Percentiles rank a stretch among this genome's conserved stretches.
Evolutionary conservation across 192 early-diverging fungal species (phyloP).

Genomic region (Backusella tuberculispora): DNA sequence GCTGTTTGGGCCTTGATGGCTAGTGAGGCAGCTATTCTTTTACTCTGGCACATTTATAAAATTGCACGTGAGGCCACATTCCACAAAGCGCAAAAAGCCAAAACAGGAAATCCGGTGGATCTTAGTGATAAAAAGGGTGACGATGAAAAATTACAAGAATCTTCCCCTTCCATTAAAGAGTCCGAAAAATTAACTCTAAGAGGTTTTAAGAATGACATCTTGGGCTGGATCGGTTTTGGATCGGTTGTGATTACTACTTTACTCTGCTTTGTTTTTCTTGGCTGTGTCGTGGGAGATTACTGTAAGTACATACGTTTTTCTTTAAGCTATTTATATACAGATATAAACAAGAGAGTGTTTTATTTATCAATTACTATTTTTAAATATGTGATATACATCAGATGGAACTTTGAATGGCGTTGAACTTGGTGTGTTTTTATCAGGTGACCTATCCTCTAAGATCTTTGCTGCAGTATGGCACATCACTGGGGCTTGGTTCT

Average conservation of each 20-base stretch:
- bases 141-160: not conserved
- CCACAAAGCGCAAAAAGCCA: constrained; percentile 16
- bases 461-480: constrained; percentile 80
- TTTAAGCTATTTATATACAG: not conserved
- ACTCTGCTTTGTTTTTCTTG: constrained; percentile 69
- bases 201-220: constrained; percentile 61
- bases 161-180: constrained; percentile 16
- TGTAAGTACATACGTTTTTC: constrained; percentile 46
- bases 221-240: constrained; percentile 55
- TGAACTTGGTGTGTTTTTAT: constrained; percentile 59
- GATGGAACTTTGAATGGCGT: constrained; percentile 57
- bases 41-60: constrained; percentile 62
- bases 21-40: constrained; percentile 47
- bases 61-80: constrained; percentile 21
- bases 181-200: constrained; percentile 53
- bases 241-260: constrained; percentile 60
- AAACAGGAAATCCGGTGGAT: not conserved
- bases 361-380: not conserved
- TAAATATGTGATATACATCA: constrained; percentile 11
- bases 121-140: not conserved
- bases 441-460: constrained; percentile 59
- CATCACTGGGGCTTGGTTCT: constrained; percentile 67
- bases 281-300: constrained; percentile 73
- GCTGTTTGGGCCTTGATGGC: constrained; percentile 53
- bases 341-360: not conserved